phyloP scores from a whole-genome alignment of 805 yeast species.

The Phaffomyces thermotolerans region DNA sequence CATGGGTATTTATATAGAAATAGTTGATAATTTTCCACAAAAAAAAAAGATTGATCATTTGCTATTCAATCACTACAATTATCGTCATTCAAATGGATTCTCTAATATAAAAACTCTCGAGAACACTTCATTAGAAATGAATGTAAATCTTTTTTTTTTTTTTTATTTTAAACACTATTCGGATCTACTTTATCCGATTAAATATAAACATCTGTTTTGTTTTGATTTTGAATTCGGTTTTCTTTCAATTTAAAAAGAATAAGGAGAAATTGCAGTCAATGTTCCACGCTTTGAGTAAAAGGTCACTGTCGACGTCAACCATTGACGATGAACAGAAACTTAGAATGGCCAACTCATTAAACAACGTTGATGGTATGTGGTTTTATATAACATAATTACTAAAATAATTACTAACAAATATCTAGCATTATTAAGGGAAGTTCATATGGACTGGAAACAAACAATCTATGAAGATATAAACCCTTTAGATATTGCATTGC shows the following conservation, averaged over 20 bases:
- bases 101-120: neutral
- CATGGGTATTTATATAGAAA: too few species aligned
- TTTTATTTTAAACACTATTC: too few species aligned
- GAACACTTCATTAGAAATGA: too few species aligned
- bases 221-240: neutral
- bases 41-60: too few species aligned
- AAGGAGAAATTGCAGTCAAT: too few species aligned
- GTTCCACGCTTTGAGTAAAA: neutral
- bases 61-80: too few species aligned
- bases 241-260: too few species aligned
- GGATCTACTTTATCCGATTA: neutral
- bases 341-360: neutral
- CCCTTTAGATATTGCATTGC: constrained; percentile 79
- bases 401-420: constrained; percentile 4
- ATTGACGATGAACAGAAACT: neutral
- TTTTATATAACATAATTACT: too few species aligned
- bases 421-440: constrained; percentile 20
- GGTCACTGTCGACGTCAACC: neutral
- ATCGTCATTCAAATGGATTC: too few species aligned
- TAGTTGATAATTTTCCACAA: neutral
- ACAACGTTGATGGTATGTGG: constrained; percentile 2
- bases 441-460: constrained; percentile 42
- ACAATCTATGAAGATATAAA: constrained; percentile 51
- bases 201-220: neutral
- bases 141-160: too few species aligned